Evolutionary conservation across 495 filamentous ascomycete species (phyloP).

Genomic region (Hypoxylon subgilvum): DNA sequence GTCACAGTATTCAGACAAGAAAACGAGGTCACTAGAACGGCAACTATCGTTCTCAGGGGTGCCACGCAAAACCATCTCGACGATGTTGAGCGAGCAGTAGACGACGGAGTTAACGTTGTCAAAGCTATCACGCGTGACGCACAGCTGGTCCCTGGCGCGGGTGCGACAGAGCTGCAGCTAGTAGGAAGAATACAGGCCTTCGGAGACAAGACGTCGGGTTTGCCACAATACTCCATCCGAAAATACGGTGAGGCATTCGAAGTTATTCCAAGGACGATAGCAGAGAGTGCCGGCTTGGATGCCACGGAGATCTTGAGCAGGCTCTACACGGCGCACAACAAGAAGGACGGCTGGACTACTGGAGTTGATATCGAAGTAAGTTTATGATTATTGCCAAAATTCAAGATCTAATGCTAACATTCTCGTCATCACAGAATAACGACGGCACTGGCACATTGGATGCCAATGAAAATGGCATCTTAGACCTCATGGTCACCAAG

Average conservation of each 20-base stretch:
- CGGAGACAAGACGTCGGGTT: slow-evolving; percentile 87
- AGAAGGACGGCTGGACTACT: slow-evolving; percentile 83
- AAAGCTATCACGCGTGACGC: slow-evolving; percentile 97
- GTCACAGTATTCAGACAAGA: slow-evolving; percentile 99
- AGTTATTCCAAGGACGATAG: slow-evolving; percentile 89
- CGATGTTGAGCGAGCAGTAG: slow-evolving; percentile 94
- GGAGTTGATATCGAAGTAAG: slow-evolving; percentile 89
- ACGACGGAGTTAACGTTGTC: slow-evolving; percentile 98
- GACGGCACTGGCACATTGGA: slow-evolving; percentile 82
- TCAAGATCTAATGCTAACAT: slow-evolving; percentile 25
- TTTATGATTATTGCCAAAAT: not conserved
- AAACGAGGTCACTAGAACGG: slow-evolving; percentile 86
- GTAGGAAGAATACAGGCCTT: slow-evolving; percentile 87
- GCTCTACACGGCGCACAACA: slow-evolving; percentile 90
- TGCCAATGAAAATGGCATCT: slow-evolving; percentile 84
- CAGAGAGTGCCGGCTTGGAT: slow-evolving; percentile 92
- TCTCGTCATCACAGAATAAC: slow-evolving; percentile 59
- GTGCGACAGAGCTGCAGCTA: slow-evolving; percentile 94
- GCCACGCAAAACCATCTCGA: slow-evolving; percentile 98
- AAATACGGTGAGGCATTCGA: slow-evolving; percentile 99
- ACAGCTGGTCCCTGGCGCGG: slow-evolving; percentile 89
- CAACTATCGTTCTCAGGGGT: slow-evolving; percentile 92
- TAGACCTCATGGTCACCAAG: slow-evolving; percentile 91
- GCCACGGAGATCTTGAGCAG: slow-evolving; percentile 91
- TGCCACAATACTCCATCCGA: slow-evolving; percentile 93